Evolutionary conservation across 176 grass and related monocot genomes (phyloP).

Genomic region (Bonia amplexicaulis): DNA sequence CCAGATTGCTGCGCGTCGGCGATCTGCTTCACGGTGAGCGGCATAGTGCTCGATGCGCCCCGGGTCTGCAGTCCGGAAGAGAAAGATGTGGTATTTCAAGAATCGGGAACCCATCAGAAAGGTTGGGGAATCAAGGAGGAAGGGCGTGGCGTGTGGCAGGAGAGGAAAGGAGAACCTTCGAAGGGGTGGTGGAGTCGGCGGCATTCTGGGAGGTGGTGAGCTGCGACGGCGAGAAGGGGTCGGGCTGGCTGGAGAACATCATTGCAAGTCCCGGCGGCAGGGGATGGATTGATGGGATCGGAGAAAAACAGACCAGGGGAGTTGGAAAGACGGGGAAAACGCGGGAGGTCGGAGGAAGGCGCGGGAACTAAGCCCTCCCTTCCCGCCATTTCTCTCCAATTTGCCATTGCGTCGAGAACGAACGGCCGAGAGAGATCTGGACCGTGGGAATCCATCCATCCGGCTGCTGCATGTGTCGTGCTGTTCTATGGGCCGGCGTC

Average conservation of each 20-base stretch:
- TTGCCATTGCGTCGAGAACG: too few relatives aligned
- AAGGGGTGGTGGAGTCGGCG: constrained; percentile 33
- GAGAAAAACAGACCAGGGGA: not conserved
- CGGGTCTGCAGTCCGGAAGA: constrained; percentile 36
- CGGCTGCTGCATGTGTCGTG: too few relatives aligned
- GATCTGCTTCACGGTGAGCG: constrained; percentile 83
- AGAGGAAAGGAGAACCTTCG: not conserved
- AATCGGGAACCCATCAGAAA: not conserved
- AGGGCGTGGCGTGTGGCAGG: not conserved
- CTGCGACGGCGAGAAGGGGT: constrained; percentile 45
- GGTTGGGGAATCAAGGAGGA: not conserved
- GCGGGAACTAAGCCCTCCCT: not conserved
- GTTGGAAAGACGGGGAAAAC: not conserved
- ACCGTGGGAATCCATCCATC: too few relatives aligned
- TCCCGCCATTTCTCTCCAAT: constrained; percentile 12
- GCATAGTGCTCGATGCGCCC: constrained; percentile 44
- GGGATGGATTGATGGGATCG: not conserved
- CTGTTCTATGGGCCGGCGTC: too few relatives aligned
- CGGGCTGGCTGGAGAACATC: constrained; percentile 43
- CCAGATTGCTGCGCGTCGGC: constrained; percentile 54
- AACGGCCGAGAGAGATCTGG: too few relatives aligned
- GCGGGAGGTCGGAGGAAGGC: not conserved
- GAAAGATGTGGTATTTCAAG: not conserved
- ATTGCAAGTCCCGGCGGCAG: constrained; percentile 3
- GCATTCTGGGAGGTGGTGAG: constrained; percentile 41